Evolutionary conservation across 129 eudicot species (phyloP).

Genomic region (Tagetes patula): DNA sequence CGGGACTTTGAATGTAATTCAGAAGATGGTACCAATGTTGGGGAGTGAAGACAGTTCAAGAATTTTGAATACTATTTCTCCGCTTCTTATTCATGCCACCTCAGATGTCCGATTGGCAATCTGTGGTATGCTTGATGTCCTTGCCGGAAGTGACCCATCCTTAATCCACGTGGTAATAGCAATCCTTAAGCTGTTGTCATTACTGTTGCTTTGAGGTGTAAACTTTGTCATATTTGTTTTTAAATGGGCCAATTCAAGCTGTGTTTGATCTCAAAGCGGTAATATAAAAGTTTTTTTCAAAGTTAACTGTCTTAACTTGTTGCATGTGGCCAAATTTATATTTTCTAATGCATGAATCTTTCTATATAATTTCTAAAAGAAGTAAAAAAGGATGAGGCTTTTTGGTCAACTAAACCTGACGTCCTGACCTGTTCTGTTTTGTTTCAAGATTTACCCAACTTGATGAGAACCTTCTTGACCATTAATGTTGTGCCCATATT

Average conservation of each 20-base stretch:
- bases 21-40: conserved; percentile 44
- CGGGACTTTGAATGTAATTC: conserved; percentile 54
- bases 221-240: neutral
- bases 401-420: neutral
- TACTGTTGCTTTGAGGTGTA: conserved; percentile 6
- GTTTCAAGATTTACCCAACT: neutral
- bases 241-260: neutral
- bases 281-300: neutral
- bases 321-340: neutral
- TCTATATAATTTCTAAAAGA: neutral
- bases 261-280: neutral
- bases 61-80: conserved; percentile 57
- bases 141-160: conserved; percentile 56
- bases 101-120: conserved; percentile 53
- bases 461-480: neutral
- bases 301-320: neutral
- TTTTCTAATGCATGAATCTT: neutral
- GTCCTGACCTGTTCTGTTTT: neutral
- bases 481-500: neutral
- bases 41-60: conserved; percentile 40
- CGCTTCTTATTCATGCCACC: conserved; percentile 66
- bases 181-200: neutral
- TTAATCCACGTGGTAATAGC: conserved; percentile 49
- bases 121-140: conserved; percentile 66
- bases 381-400: neutral